Base-by-base conservation (phyloP, 2,329 filamentous ascomycete genomes). In the Aspergillus fumigatiaffinis region DNA sequence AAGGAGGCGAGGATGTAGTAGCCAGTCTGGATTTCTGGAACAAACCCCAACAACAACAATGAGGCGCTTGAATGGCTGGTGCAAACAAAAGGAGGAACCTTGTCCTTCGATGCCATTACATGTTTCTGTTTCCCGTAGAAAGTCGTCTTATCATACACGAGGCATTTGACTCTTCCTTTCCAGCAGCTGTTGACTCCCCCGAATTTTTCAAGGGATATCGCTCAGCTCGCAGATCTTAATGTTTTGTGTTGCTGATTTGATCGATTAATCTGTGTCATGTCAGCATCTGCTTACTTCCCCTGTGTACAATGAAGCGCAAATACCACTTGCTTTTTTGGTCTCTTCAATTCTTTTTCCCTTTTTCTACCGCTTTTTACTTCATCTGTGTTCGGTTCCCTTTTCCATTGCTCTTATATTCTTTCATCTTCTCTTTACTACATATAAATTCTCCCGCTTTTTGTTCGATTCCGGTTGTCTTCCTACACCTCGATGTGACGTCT, bases 1-100 rank as follows among this genome's bases (percentile, higher is more conserved):
- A 99, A 73, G 81, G 86, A 63, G 93, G 94, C 65, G 91, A 95
- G 71, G 94, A 99, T 71, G 87, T 96, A 53, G 89, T 99, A 62
- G 92, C 94, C 66, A 92, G 91, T 61, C 85, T 99, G 71, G 94
- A 99, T 78, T 99, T 99, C 80, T 99, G 93, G 93, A 91, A 87
- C 78, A 87, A 80, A 62, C 68, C 71, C 25, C 70, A 69, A 56
- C 65, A 47, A 56, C 65, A 47, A 47, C 44, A 68, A 50, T 68
- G 66, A 58, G 56, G 55, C 64, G 53, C 48, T 52, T 54, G 58
- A 57, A 50, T 38, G 42, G 54, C 32, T 38, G 32, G 32, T 38
- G 6, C 32, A 38, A 38, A 7, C 32, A 38, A 38, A 54, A 60
- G 44, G 60, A 56, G 53, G 41, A 35, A 14, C 47, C 52, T 51